These are phyloP conservation scores for Metschnikowia kofuensis DNA, from an alignment of 805 yeast genomes.

Conservation along the genomic window DNA sequence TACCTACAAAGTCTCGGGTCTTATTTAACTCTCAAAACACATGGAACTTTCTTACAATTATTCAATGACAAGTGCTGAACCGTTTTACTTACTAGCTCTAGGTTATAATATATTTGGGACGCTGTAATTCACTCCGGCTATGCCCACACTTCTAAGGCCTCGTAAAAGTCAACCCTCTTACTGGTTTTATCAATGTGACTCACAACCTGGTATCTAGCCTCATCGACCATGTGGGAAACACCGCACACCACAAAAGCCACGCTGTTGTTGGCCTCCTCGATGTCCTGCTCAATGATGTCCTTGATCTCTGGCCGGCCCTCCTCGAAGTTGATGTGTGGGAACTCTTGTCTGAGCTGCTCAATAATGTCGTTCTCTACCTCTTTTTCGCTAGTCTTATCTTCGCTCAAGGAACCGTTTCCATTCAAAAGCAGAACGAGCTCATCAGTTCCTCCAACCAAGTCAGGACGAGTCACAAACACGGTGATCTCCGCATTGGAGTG, in stretches of 20 bases:
- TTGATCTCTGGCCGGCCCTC: slow-evolving; percentile 43
- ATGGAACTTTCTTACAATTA: too few relatives aligned
- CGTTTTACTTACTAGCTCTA: too few relatives aligned
- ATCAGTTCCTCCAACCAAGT: slow-evolving; percentile 9
- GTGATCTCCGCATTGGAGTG: slow-evolving; percentile 34
- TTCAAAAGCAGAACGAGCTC: slow-evolving; percentile 9
- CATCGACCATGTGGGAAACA: slow-evolving; percentile 57
- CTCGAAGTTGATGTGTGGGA: slow-evolving; percentile 39
- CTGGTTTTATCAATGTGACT: slow-evolving; percentile 33
- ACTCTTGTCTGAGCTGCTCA: slow-evolving; percentile 17
- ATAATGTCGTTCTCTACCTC: slow-evolving; percentile 4
- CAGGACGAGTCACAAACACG: slow-evolving; percentile 28
- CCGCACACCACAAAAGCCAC: slow-evolving; percentile 61
- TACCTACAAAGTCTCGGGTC: too few relatives aligned
- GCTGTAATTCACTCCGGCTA: background rate
- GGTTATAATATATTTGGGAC: too few relatives aligned
- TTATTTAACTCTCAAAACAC: too few relatives aligned
- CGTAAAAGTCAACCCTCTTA: slow-evolving; percentile 64
- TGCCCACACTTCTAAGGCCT: slow-evolving; percentile 71
- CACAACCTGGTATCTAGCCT: slow-evolving; percentile 47
- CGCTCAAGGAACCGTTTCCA: background rate
- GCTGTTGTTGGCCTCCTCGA: slow-evolving; percentile 35
- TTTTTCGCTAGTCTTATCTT: slow-evolving; percentile 1
- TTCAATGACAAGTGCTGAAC: too few relatives aligned
- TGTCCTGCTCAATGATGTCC: slow-evolving; percentile 33